Evolutionary conservation across 192 early-diverging fungal genomes (phyloP), one percentile per base, ranked within the genome.

Genomic region (Allomyces arbusculus): DNA sequence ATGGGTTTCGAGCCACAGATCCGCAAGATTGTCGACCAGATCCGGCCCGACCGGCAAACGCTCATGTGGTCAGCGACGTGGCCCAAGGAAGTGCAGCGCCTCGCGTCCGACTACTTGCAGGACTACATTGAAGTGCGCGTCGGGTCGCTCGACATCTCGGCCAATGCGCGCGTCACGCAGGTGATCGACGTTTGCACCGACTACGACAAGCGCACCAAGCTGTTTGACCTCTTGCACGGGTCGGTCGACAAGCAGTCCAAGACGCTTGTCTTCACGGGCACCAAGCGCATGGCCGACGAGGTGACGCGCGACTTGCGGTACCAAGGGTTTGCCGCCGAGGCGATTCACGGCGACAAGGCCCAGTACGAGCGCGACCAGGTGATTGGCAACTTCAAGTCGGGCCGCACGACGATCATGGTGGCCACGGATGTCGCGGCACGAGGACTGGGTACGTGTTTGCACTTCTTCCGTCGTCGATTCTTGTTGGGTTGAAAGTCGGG

Each of bases 31-130:
- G 81, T 95, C 55, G 74, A 74, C 22, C 86, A 91, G 69, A 81
- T 88, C 62, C 80, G 82, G 63, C 76, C 77, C 23, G 75, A 81
- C 62, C 87, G 91, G 23, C 93, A 95, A 70, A 95, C 91, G 4
- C 86, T 91, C 67, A 95, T 95, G 92, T 95, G 95, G 75, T 85
- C 83, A 24, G 95, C 95, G 7, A 98, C 95, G 4, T 96, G 93
- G 93, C 94, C 95, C 22, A 80, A 86, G 68, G 78, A 82, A 24
- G 90, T 98, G 66, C 89, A 87, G 69, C 88, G 89, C 66, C 79
- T 98, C n/a, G 88, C 91, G 50, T 65, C 81, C 26, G 84, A 87
- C 67, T 96, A 92, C 73, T 78, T 93, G 76, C 76, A 68, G 67
- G 80, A 83, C 70, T 88, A 93, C 20, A 79, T 93, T 63, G 73